Percentiles rank a stretch among this genome's conserved stretches.
phyloP scores from a whole-genome alignment of 257 asterid genomes.

The Lycium barbarum region DNA sequence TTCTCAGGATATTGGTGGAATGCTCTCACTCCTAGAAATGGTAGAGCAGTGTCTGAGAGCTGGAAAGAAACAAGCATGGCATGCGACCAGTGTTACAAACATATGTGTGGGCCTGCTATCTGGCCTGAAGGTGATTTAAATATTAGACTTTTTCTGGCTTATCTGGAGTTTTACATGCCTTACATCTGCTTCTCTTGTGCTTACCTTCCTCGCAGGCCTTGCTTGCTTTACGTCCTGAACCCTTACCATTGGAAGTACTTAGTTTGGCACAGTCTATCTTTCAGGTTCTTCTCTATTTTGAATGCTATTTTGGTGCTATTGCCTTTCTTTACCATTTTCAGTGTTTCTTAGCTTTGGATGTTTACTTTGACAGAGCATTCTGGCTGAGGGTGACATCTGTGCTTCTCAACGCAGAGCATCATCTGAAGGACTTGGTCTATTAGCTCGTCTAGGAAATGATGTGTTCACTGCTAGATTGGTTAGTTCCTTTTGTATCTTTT shows the following conservation, averaged over 20 bases:
- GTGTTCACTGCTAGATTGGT: constrained; percentile 95
- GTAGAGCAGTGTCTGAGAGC: constrained; percentile 86
- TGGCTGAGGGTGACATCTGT: constrained; percentile 95
- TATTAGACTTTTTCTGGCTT: constrained; percentile 28
- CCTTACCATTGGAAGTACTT: constrained; percentile 78
- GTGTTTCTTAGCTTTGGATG: constrained; percentile 34
- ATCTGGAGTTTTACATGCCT: constrained; percentile 32
- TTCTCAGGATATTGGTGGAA: constrained; percentile 94
- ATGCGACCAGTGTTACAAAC: constrained; percentile 77
- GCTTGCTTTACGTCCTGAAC: constrained; percentile 86
- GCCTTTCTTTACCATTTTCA: constrained; percentile 14
- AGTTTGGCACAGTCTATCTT: constrained; percentile 85
- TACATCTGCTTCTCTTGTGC: constrained; percentile 40
- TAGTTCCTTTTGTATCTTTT: constrained; percentile 41
- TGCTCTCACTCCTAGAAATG: constrained; percentile 80
- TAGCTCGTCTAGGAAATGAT: constrained; percentile 98
- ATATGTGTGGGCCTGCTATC: constrained; percentile 95
- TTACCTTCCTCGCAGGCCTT: constrained; percentile 60
- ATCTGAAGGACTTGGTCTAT: constrained; percentile 96
- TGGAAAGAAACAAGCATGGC: constrained; percentile 94
- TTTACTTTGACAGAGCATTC: constrained; percentile 68
- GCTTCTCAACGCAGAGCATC: constrained; percentile 98
- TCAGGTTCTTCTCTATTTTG: constrained; percentile 63
- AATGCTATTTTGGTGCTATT: constrained; percentile 1
- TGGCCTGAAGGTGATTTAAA: constrained; percentile 80